Conservation (phyloP, 306 rosid genomes). For the Rosa multiflora region DNA sequence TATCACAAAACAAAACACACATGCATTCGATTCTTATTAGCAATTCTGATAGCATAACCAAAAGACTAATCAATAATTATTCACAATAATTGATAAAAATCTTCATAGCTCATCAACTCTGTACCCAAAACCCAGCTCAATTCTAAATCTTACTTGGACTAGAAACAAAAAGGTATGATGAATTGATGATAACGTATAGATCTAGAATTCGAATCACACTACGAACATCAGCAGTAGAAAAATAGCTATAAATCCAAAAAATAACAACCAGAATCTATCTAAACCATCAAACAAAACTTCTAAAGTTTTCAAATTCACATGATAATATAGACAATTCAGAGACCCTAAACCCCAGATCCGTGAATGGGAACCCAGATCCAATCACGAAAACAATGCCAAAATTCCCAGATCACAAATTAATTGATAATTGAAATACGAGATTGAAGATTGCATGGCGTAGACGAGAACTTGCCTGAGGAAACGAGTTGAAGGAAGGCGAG, state of each 20-base stretch:
- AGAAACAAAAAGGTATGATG: not conserved
- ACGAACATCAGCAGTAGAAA: not conserved
- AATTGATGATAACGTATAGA: not conserved
- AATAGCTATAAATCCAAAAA: not conserved
- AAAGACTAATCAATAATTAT: not conserved
- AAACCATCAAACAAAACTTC: not conserved
- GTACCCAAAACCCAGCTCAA: not conserved
- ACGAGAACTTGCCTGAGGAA: slow-evolving; percentile 26
- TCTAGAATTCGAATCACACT: not conserved
- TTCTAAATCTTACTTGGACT: not conserved
- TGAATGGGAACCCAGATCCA: slow-evolving; percentile 5
- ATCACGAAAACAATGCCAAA: not conserved
- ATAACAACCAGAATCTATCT: not conserved
- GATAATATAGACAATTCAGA: not conserved
- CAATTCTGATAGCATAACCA: not conserved
- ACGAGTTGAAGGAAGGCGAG: no score
- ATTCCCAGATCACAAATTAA: not conserved
- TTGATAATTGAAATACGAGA: not conserved
- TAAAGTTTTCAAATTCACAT: not conserved
- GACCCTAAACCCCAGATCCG: not conserved
- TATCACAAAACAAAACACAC: not conserved
- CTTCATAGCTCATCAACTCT: not conserved
- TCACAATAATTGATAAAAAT: not conserved
- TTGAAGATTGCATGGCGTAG: slow-evolving; percentile 7
- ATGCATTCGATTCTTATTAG: not conserved